These are phyloP conservation scores for Eucalyptus fibrosa DNA, from an alignment of 345 rosid genomes.

Conservation along the genomic window DNA sequence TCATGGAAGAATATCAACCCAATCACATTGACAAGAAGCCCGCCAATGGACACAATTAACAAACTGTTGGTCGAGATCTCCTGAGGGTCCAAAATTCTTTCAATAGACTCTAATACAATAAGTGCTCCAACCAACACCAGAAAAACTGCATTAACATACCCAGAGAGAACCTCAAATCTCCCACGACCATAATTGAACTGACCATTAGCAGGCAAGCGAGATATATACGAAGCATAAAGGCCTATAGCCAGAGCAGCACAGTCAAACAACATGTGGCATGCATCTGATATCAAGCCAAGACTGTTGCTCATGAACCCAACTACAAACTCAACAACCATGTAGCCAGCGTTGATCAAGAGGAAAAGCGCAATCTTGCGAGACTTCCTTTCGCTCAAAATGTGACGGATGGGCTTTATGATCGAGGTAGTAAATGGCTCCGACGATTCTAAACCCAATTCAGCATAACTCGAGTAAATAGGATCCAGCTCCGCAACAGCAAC, in stretches of 20 bases:
- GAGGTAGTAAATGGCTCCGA: constrained; percentile 39
- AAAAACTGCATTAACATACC: constrained; percentile 89
- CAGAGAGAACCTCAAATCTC: constrained; percentile 88
- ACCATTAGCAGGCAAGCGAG: constrained; percentile 76
- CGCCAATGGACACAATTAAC: constrained; percentile 81
- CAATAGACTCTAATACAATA: constrained; percentile 86
- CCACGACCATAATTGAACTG: constrained; percentile 96
- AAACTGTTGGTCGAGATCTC: constrained; percentile 87
- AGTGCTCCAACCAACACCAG: constrained; percentile 83
- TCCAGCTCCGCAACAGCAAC: constrained; percentile 64
- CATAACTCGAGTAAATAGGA: constrained; percentile 27
- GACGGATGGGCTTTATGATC: constrained; percentile 69
- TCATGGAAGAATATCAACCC: constrained; percentile 95
- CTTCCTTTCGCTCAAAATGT: constrained; percentile 87
- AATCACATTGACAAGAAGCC: constrained; percentile 72
- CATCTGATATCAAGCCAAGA: constrained; percentile 93
- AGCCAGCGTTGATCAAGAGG: constrained; percentile 74
- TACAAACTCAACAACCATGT: constrained; percentile 90
- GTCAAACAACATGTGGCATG: constrained; percentile 98
- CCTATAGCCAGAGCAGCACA: constrained; percentile 98
- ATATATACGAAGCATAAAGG: constrained; percentile 83
- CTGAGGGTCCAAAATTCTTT: constrained; percentile 94
- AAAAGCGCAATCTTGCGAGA: constrained; percentile 91
- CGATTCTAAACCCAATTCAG: constrained; percentile 51
- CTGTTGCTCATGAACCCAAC: constrained; percentile 96